phyloP scores from a whole-genome alignment of 2,329 filamentous ascomycete genomes.

The Hypoxylon sp. region DNA sequence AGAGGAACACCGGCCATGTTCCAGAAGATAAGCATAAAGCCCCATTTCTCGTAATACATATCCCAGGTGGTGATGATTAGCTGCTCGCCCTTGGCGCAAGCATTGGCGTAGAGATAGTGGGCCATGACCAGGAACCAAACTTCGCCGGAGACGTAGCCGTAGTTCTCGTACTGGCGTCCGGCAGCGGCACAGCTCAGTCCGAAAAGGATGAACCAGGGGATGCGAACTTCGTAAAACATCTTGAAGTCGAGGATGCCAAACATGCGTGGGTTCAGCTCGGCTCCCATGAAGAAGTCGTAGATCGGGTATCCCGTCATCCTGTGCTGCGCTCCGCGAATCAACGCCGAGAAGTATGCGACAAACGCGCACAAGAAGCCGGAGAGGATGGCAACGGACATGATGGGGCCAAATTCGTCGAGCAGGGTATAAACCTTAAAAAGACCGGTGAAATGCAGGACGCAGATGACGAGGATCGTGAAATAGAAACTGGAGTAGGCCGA shows the following conservation, averaged over 20 bases:
- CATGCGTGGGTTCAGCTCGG: slow-evolving; percentile 87
- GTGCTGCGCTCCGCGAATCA: slow-evolving; percentile 82
- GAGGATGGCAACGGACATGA: slow-evolving; percentile 92
- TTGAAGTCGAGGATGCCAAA: slow-evolving; percentile 91
- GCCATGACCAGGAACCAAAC: slow-evolving; percentile 86
- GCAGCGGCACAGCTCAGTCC: slow-evolving; percentile 79
- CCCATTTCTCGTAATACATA: slow-evolving; percentile 97
- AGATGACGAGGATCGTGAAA: slow-evolving; percentile 76
- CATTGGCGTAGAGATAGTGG: slow-evolving; percentile 91
- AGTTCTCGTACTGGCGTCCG: slow-evolving; percentile 82
- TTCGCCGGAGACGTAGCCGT: slow-evolving; percentile 88
- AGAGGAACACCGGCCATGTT: slow-evolving; percentile 91
- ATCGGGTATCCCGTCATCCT: slow-evolving; percentile 88
- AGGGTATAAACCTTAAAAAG: slow-evolving; percentile 90
- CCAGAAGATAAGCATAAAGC: slow-evolving; percentile 99
- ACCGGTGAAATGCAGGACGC: slow-evolving; percentile 80
- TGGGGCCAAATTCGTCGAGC: slow-evolving; percentile 92
- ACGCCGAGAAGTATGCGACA: slow-evolving; percentile 85
- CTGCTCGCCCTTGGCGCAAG: slow-evolving; percentile 91
- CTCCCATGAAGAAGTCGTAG: slow-evolving; percentile 95
- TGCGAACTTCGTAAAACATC: slow-evolving; percentile 94
- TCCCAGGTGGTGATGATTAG: slow-evolving; percentile 92
- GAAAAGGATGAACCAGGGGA: slow-evolving; percentile 92
- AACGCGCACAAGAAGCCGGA: slow-evolving; percentile 86
- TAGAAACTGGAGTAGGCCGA: slow-evolving; percentile 90